Percentiles rank a stretch among this genome's conserved stretches.
phyloP scores from a whole-genome alignment of 805 yeast species.

The Yamadazyma endophytica region DNA sequence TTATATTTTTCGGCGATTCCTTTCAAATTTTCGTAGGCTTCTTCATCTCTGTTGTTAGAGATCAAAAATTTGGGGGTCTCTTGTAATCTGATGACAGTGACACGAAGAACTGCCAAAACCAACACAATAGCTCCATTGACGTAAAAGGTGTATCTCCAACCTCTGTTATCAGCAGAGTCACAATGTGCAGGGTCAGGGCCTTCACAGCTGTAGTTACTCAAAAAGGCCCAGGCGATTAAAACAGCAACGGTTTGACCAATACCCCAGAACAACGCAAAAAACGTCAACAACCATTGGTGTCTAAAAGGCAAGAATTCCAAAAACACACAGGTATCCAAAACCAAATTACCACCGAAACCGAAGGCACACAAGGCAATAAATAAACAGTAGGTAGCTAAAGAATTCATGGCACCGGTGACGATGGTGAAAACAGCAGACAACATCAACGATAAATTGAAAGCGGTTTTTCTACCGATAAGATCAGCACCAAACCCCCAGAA shows the following conservation, averaged over 20 bases:
- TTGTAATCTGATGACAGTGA: constrained; percentile 31
- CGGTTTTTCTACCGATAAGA: constrained; percentile 49
- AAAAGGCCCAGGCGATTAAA: constrained; percentile 53
- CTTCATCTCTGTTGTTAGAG: constrained; percentile 49
- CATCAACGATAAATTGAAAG: constrained; percentile 48
- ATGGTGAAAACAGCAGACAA: constrained; percentile 49
- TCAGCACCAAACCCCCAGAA: constrained; percentile 57
- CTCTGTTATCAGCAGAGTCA: constrained; percentile 46
- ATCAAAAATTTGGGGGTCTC: constrained; percentile 59
- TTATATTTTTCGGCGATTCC: constrained; percentile 46
- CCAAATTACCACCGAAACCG: constrained; percentile 54
- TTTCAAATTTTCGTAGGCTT: constrained; percentile 41
- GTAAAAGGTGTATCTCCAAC: constrained; percentile 57
- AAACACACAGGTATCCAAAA: constrained; percentile 7
- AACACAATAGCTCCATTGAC: constrained; percentile 49
- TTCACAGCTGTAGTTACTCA: constrained; percentile 47
- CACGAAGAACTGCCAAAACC: constrained; percentile 29
- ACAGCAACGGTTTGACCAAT: constrained; percentile 55
- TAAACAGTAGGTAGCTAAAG: constrained; percentile 47
- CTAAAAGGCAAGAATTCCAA: constrained; percentile 40
- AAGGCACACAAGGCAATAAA: constrained; percentile 42
- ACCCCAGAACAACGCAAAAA: constrained; percentile 56
- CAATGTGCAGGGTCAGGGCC: constrained; percentile 31
- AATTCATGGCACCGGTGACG: constrained; percentile 49
- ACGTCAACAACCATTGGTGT: constrained; percentile 48